A percentile compares a stretch with the other conserved stretches of the same genome.
Evolutionary conservation across 1,284 basidiomycete species (phyloP).

Genomic region (Leccinum subspadiceum): DNA sequence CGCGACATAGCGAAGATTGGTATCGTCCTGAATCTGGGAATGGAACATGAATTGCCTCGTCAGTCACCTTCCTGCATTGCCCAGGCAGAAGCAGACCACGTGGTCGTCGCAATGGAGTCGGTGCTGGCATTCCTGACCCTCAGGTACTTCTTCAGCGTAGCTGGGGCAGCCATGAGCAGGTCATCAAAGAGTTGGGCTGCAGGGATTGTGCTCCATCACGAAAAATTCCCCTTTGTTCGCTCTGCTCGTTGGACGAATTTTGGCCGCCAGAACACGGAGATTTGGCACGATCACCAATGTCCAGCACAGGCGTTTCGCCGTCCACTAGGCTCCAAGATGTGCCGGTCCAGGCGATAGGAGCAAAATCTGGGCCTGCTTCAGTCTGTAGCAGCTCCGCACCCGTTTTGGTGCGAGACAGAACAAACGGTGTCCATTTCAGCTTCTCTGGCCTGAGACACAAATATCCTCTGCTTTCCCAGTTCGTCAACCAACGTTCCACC

Average conservation of each 20-base stretch:
- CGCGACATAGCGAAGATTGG: slow-evolving; percentile 49
- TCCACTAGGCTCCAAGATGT: slow-evolving; percentile 26
- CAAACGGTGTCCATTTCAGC: slow-evolving; percentile 94
- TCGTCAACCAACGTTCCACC: slow-evolving; percentile 64
- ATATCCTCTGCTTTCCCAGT: slow-evolving; percentile 82
- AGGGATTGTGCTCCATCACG: slow-evolving; percentile 16
- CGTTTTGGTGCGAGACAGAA: slow-evolving; percentile 61
- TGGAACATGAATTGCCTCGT: slow-evolving; percentile 19
- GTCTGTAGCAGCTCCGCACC: slow-evolving; percentile 37
- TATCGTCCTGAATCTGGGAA: slow-evolving; percentile 22
- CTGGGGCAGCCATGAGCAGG: slow-evolving; percentile 19
- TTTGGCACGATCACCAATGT: slow-evolving; percentile 21
- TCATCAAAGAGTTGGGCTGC: slow-evolving; percentile 36
- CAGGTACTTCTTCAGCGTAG: slow-evolving; percentile 13
- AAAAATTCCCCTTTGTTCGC: slow-evolving; percentile 11
- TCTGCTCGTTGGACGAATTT: slow-evolving; percentile 17
- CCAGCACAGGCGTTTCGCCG: slow-evolving; percentile 24
- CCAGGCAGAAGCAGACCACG: slow-evolving; percentile 20
- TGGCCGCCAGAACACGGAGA: slow-evolving; percentile 15
- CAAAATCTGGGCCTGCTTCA: slow-evolving; percentile 25
- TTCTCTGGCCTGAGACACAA: slow-evolving; percentile 79
- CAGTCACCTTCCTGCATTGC: slow-evolving; percentile 9
- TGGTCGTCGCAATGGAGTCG: slow-evolving; percentile 18
- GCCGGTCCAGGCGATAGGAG: slow-evolving; percentile 17
- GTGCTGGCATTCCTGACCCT: slow-evolving; percentile 15